These are phyloP conservation scores for Harringtonia lauricola DNA, from an alignment of 2,329 filamentous ascomycete genomes.

Conservation along the genomic window DNA sequence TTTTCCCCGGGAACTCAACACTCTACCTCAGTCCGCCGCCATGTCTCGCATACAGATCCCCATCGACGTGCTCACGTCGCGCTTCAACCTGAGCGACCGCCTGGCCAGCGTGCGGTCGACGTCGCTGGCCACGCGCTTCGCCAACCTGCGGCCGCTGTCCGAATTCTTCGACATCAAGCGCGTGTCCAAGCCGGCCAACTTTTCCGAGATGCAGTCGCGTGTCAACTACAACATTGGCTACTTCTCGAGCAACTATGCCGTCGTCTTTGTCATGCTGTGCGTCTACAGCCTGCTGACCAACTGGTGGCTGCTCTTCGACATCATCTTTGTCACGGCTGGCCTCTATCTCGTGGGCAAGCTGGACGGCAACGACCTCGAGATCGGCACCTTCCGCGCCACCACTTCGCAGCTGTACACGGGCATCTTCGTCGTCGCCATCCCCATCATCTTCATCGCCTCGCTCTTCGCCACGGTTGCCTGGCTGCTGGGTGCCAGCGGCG, in stretches of 20 bases:
- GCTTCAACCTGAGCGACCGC: conserved; percentile 75
- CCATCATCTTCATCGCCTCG: conserved; percentile 74
- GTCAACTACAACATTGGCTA: conserved; percentile 96
- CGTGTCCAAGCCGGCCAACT: conserved; percentile 86
- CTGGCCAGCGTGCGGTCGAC: conserved; percentile 75
- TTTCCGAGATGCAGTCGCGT: conserved; percentile 74
- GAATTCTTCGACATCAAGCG: conserved; percentile 97
- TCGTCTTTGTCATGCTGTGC: conserved; percentile 87
- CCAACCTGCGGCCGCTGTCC: conserved; percentile 80
- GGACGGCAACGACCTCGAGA: conserved; percentile 74
- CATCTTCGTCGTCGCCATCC: conserved; percentile 72
- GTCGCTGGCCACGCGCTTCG: conserved; percentile 70
- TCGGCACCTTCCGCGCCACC: conserved; percentile 73
- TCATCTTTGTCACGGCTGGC: conserved; percentile 74
- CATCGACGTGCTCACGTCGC: conserved; percentile 80
- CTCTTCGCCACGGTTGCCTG: conserved; percentile 80
- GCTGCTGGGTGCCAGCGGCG: conserved; percentile 91
- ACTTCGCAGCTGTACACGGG: conserved; percentile 90
- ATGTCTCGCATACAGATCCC: conserved; percentile 92
- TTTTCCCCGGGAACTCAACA: too few species aligned
- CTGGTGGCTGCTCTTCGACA: conserved; percentile 77
- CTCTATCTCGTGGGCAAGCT: conserved; percentile 90
- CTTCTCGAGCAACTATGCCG: conserved; percentile 97
- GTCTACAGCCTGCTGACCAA: conserved; percentile 93
- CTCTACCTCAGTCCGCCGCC: neutral